Percentiles rank a stretch among this genome's conserved stretches.
Evolutionary conservation across 1,284 basidiomycete genomes (phyloP).

Genomic region (Coniferiporia sulphurascens): DNA sequence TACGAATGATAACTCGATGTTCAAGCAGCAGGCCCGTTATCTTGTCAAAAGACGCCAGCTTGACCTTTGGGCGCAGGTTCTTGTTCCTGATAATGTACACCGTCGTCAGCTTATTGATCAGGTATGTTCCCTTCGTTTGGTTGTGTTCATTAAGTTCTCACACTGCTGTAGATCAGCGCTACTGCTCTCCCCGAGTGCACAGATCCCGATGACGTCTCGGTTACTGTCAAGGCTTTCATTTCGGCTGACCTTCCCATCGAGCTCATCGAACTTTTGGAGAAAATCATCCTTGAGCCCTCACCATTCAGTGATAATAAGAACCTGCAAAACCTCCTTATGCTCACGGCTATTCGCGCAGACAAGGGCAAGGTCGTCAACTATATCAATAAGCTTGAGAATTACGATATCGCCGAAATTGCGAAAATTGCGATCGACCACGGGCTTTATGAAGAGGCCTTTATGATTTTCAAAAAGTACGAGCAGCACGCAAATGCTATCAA

Average conservation of each 20-base stretch:
- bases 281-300: constrained; percentile 96
- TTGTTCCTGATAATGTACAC: constrained; percentile 86
- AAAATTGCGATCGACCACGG: constrained; percentile 97
- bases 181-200: constrained; percentile 97
- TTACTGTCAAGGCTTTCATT: constrained; percentile 99
- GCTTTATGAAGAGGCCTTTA: constrained; percentile 94
- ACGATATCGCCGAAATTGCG: constrained; percentile 93
- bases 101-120: constrained; percentile 95
- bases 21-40: constrained; percentile 99
- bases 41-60: constrained; percentile 94
- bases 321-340: constrained; percentile 89
- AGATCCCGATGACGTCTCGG: constrained; percentile 97
- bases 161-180: constrained; percentile 63
- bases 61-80: constrained; percentile 96
- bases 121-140: constrained; percentile 35
- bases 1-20: constrained; percentile 99
- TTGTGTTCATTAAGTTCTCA: neutral
- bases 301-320: constrained; percentile 98
- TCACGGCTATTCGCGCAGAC: constrained; percentile 96
- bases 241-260: constrained; percentile 96
- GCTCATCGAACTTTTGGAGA: constrained; percentile 96
- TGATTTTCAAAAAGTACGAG: constrained; percentile 94
- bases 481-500: constrained; percentile 95
- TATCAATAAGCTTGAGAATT: constrained; percentile 96
- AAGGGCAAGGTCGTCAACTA: constrained; percentile 98